Conservation (phyloP, 2,329 filamentous ascomycete genomes). For the Ophiognomonia clavigignenti-juglandacearum region DNA sequence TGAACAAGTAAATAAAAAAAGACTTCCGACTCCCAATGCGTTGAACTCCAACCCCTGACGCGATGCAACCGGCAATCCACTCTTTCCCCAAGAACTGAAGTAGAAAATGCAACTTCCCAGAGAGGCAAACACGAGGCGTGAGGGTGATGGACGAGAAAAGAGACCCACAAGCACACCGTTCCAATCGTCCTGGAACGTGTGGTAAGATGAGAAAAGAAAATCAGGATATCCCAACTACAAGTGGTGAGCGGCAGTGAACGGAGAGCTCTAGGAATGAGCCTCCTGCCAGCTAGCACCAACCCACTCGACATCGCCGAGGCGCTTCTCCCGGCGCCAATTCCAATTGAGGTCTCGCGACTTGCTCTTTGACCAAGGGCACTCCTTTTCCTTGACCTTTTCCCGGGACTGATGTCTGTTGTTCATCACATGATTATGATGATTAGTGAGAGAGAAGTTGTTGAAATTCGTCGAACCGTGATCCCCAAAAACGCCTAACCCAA, state of each 20-base stretch:
- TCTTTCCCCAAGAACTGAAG: slow-evolving; percentile 16
- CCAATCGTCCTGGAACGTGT: slow-evolving; percentile 1
- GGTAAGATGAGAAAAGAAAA: slow-evolving; percentile 15
- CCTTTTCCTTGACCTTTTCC: slow-evolving; percentile 47
- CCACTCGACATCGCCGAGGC: slow-evolving; percentile 80
- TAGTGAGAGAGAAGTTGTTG: slow-evolving; percentile 19
- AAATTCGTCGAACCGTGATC: slow-evolving; percentile 28
- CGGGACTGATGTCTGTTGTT: slow-evolving; percentile 34
- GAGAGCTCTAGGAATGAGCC: slow-evolving; percentile 33
- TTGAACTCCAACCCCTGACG: slow-evolving; percentile 15
- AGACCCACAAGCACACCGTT: slow-evolving; percentile 18
- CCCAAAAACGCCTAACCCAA: slow-evolving; percentile 45
- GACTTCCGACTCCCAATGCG: slow-evolving; percentile 17
- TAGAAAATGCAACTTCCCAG: slow-evolving; percentile 18
- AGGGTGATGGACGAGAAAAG: slow-evolving; percentile 21
- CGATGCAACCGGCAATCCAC: slow-evolving; percentile 18
- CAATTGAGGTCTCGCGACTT: slow-evolving; percentile 50
- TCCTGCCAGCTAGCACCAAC: slow-evolving; percentile 81
- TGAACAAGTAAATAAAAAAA: slow-evolving; percentile 25
- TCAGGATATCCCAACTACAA: slow-evolving; percentile 53
- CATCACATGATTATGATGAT: slow-evolving; percentile 21
- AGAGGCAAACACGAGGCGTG: slow-evolving; percentile 16
- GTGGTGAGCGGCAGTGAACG: slow-evolving; percentile 39
- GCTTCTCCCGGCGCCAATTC: slow-evolving; percentile 56
- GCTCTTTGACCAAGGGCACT: slow-evolving; percentile 53